Evolutionary conservation across 78 protist genomes (phyloP).

Genomic region (Anaeramoeba ignava): DNA sequence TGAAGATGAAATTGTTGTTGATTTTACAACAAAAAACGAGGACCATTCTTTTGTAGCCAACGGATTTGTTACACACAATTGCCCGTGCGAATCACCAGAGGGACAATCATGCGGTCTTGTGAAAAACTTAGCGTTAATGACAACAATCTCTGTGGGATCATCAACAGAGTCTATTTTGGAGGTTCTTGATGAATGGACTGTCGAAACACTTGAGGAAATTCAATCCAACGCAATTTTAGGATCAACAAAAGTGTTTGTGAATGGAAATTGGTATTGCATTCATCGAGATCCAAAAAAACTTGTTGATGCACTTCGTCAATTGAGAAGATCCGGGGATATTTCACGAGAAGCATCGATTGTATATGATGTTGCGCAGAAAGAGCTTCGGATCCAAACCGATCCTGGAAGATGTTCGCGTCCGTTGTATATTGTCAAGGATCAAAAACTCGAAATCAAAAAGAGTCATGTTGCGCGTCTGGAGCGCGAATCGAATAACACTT

Average conservation of each 20-base stretch:
- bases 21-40: no score
- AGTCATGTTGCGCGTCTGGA: conserved; percentile 29
- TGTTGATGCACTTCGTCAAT: conserved; percentile 40
- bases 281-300: conserved; percentile 62
- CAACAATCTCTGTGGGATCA: conserved; percentile 76
- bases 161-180: conserved; percentile 27
- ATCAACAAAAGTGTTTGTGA: conserved; percentile 85
- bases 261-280: conserved; percentile 96
- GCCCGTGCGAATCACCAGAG: conserved; percentile 43
- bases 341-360: conserved; percentile 55
- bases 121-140: conserved; percentile 93
- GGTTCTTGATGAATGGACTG: conserved; percentile 44
- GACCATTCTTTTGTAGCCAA: no score
- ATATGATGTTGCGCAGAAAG: conserved; percentile 67
- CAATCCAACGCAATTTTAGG: conserved; percentile 14
- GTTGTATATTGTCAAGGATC: conserved; percentile 74
- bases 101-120: conserved; percentile 83
- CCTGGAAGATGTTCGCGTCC: conserved; percentile 93
- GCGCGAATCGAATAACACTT: conserved; percentile 16
- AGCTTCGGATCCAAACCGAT: conserved; percentile 65
- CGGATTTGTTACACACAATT: no score
- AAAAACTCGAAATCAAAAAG: conserved; percentile 29
- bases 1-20: no score
- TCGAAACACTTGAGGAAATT: conserved; percentile 60
- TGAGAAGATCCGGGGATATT: conserved; percentile 54